phyloP scores from a whole-genome alignment of 805 yeast genomes.

The Kodamaea jinghongensis region DNA sequence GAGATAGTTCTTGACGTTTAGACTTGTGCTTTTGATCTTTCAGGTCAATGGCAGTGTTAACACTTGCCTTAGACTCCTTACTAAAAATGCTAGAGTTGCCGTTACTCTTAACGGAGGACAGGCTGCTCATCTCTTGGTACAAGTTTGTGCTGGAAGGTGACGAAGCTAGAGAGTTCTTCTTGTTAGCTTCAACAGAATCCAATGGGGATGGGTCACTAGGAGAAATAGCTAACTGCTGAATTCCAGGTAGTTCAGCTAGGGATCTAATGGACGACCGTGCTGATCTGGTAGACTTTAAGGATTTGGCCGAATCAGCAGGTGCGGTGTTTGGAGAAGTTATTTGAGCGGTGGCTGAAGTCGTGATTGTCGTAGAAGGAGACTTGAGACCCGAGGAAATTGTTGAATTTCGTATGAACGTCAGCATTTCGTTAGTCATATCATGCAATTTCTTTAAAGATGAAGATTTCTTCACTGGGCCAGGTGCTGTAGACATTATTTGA shows the following conservation, averaged over 20 bases:
- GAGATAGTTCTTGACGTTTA: constrained; percentile 6
- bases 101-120: constrained; percentile 8
- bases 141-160: constrained; percentile 8
- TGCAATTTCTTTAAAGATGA: constrained; percentile 32
- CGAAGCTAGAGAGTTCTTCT: constrained; percentile 1
- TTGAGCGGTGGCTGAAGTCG: constrained; percentile 7
- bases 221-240: constrained; percentile 10
- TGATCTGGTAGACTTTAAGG: neutral
- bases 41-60: neutral
- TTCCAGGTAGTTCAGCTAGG: constrained; percentile 2
- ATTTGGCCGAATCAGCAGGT: constrained; percentile 8
- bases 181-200: too few relatives aligned
- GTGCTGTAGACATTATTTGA: neutral
- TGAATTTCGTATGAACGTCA: constrained; percentile 13
- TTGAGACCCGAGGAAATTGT: constrained; percentile 14
- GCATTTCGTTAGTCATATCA: constrained; percentile 24
- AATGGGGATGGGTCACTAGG: neutral
- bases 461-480: constrained; percentile 16
- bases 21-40: neutral
- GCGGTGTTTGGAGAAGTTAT: constrained; percentile 7
- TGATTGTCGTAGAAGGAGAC: constrained; percentile 22
- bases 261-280: constrained; percentile 2
- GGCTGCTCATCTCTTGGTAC: constrained; percentile 4
- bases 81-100: constrained; percentile 10
- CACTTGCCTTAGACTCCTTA: constrained; percentile 10